Evolutionary conservation across 2,329 filamentous ascomycete species (phyloP), one percentile per base, ranked within the genome.

Genomic region (Ascochyta clinopodiicola): DNA sequence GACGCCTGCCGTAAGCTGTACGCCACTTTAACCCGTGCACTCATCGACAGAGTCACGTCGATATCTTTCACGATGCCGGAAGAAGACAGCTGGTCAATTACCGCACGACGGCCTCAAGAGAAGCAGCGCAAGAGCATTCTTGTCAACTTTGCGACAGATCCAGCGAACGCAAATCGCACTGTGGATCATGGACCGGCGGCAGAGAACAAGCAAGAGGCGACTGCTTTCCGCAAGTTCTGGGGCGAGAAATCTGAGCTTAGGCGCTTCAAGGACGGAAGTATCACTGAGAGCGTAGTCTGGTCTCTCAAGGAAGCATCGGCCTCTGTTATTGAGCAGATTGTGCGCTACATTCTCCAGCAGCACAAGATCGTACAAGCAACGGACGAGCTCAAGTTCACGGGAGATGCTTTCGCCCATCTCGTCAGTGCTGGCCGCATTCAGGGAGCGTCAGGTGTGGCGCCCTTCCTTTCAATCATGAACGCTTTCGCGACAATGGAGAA

Each of bases 241-340:
- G 95, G 94, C 6, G 89, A 94, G 9, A 96, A 95, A 73, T 86
- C 95, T 1, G 95, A 99, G 74, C 82, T 99, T 40, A 86, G 95
- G 61, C 90, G 95, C 19, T 99, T 99, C 81, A 96, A 93, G 67
- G 92, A 98, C 69, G 95, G 95, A 21, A 94, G 89, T 66, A 97
- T 99, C 62, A 82, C 92, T 8, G 96, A 99, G 75, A 96, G 91
- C 68, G 80, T 98, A 27, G 88, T 96, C 19, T 99, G 95, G 95
- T 82, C 77, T 2, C 59, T 82, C 2, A 84, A 87, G 61, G 82
- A 84, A 50, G 80, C 84, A 1, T 79, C 86, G 1, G 79, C 78
- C 29, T 85, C 88, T 6, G 86, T 96, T 19, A 85, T 92, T 47
- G 85, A 92, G 68, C 92, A 96, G 63, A 95, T 98, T 55, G 79